phyloP scores from a whole-genome alignment of 2,329 filamentous ascomycete species.

The Ceratocystis diversiconidia region DNA sequence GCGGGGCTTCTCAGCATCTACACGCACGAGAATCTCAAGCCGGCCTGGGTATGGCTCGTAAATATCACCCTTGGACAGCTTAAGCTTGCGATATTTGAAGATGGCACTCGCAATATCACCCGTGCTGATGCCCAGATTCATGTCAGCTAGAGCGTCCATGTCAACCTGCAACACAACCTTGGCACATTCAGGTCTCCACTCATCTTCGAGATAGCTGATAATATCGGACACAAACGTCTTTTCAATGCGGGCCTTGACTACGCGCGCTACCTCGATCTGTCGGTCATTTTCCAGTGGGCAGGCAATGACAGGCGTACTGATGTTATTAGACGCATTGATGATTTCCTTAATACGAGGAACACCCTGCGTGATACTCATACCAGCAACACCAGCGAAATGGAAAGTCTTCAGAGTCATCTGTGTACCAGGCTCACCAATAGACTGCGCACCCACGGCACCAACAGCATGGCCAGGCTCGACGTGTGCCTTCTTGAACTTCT shows the following conservation, averaged over 20 bases:
- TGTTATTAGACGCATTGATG: conserved; percentile 90
- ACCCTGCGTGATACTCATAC: conserved; percentile 98
- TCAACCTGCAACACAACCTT: conserved; percentile 75
- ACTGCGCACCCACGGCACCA: conserved; percentile 90
- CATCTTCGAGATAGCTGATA: conserved; percentile 69
- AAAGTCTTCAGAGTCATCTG: conserved; percentile 99
- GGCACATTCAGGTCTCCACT: conserved; percentile 64
- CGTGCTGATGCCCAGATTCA: conserved; percentile 66
- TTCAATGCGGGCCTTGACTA: conserved; percentile 87
- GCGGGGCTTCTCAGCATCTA: conserved; percentile 37
- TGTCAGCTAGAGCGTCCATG: conserved; percentile 58
- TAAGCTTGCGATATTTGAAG: conserved; percentile 67
- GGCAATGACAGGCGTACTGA: conserved; percentile 86
- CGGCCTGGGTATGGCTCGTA: conserved; percentile 41
- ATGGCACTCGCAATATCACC: conserved; percentile 65
- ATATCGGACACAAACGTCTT: conserved; percentile 82
- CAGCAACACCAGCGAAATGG: conserved; percentile 98
- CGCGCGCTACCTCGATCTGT: conserved; percentile 64
- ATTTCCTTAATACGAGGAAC: conserved; percentile 99
- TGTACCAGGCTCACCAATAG: conserved; percentile 93
- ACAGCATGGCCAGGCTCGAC: conserved; percentile 93
- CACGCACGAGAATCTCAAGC: conserved; percentile 59
- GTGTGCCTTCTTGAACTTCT: conserved; percentile 81
- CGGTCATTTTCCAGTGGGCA: conserved; percentile 68
- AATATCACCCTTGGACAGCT: conserved; percentile 53